Evolutionary conservation across 2,329 filamentous ascomycete genomes (phyloP).

Genomic region (Biscogniauxia mediterranea): DNA sequence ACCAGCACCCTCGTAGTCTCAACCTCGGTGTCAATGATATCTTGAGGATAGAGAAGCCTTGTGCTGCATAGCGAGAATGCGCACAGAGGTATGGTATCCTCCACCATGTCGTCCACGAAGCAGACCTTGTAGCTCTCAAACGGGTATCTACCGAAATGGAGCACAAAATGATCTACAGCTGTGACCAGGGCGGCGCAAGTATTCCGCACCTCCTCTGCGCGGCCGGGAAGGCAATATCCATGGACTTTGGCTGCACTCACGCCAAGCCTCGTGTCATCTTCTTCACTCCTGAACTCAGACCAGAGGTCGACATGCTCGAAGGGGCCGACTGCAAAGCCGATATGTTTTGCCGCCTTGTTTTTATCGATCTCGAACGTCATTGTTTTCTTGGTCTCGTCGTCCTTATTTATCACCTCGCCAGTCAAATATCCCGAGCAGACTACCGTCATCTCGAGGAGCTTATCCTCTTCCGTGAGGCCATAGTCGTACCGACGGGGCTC

Average conservation of each 20-base stretch:
- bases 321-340: conserved; percentile 90
- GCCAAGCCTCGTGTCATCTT: conserved; percentile 88
- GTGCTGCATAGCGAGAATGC: conserved; percentile 87
- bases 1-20: conserved; percentile 78
- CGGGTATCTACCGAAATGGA: conserved; percentile 86
- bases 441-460: conserved; percentile 82
- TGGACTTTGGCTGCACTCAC: conserved; percentile 85
- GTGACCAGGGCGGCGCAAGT: conserved; percentile 81
- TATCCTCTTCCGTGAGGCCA: conserved; percentile 70
- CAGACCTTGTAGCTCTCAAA: conserved; percentile 90
- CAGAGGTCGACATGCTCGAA: conserved; percentile 89
- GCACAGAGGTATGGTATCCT: conserved; percentile 73
- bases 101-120: conserved; percentile 85
- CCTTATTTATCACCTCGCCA: conserved; percentile 75
- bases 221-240: conserved; percentile 85
- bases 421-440: conserved; percentile 87
- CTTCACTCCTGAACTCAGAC: conserved; percentile 82
- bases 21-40: conserved; percentile 81
- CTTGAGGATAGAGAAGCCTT: conserved; percentile 78
- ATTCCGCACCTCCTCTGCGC: conserved; percentile 78
- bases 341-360: conserved; percentile 78
- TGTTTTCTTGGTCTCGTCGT: conserved; percentile 79
- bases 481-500: conserved; percentile 37
- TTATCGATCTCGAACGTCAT: conserved; percentile 78
- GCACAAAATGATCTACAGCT: conserved; percentile 87